Evolutionary conservation across 2,329 filamentous ascomycete species (phyloP), one percentile per base, ranked within the genome.

Genomic region (Trichophyton schoenleinii): DNA sequence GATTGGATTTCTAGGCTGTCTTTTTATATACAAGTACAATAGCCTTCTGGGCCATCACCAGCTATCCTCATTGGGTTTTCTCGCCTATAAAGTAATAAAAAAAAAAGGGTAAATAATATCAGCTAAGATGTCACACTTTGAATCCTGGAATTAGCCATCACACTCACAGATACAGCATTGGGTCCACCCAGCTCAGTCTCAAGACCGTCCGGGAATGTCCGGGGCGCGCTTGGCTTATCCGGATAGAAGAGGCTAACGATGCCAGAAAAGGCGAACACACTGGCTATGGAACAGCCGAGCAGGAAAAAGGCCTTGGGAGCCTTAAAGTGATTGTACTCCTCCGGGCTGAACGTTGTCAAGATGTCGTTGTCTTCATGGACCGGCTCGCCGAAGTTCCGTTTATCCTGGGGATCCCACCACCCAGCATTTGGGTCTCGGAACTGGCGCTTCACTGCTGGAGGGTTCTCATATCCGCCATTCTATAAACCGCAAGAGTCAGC

Each of bases 361-460:
- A 91, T 82, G 74, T 99, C 95, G 75, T 96, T 88, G 75, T 99
- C 94, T 77, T 99, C 95, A 75, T 99, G 92, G 59, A 95, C 85
- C 11, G 92, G 89, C 77, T 99, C 95, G 75, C 91, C 91, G 73
- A 89, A 97, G 81, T 99, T 97, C 70, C 94, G 85, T 73, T 91
- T 87, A 76, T 97, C 94, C 78, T 99, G 94, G 75, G 91, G 88
- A 77, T 99, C 92, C 89, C 91, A 97, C 90, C 91, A 99, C 72
- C 89, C 86, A 72, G 77, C 92, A 74, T 97, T 84, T 41, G 95
- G 94, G 75, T 97, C 94, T 73, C 94, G 89, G 78, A 90, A 88
- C 75, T 91, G 87, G 68, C 92, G 88, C 81, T 96, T 96, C 76
- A 92, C 79, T 60, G 81, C 69, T 52, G 77, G 77, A 66, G 77